phyloP scores from a whole-genome alignment of 257 asterid genomes.

The Forsythia suspensa region DNA sequence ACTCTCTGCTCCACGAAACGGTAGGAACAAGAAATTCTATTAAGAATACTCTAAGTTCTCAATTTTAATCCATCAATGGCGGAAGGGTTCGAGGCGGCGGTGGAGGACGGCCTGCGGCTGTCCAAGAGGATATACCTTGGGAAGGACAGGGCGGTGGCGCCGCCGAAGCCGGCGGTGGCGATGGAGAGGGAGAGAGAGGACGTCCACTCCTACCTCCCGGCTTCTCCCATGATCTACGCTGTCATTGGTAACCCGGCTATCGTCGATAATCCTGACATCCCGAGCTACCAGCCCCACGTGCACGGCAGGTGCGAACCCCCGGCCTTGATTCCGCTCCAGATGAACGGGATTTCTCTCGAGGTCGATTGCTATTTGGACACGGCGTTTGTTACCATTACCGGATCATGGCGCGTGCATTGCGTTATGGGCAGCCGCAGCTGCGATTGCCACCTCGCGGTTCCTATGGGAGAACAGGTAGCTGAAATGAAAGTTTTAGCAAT shows the following conservation, averaged over 20 bases:
- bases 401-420: constrained; percentile 95
- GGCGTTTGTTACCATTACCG: constrained; percentile 63
- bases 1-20: constrained; percentile 4
- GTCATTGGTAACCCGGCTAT: constrained; percentile 68
- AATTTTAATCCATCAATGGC: constrained; percentile 38
- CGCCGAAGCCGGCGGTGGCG: constrained; percentile 61
- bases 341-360: constrained; percentile 62
- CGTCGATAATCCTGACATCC: constrained; percentile 93
- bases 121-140: constrained; percentile 82
- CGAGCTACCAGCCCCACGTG: constrained; percentile 98
- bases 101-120: constrained; percentile 86
- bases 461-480: constrained; percentile 91
- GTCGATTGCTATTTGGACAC: constrained; percentile 74
- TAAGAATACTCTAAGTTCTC: neutral
- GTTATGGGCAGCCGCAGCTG: constrained; percentile 77
- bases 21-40: neutral
- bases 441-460: constrained; percentile 79
- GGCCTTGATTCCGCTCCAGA: constrained; percentile 90
- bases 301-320: constrained; percentile 93
- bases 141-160: constrained; percentile 81
- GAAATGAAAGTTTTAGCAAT: neutral
- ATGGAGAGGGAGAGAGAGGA: constrained; percentile 53
- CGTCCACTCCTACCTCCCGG: constrained; percentile 47
- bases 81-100: constrained; percentile 81
- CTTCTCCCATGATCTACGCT: constrained; percentile 86